Base-by-base conservation (phyloP, 1,284 basidiomycete genomes). In the Ceratobasidium theobromae region DNA sequence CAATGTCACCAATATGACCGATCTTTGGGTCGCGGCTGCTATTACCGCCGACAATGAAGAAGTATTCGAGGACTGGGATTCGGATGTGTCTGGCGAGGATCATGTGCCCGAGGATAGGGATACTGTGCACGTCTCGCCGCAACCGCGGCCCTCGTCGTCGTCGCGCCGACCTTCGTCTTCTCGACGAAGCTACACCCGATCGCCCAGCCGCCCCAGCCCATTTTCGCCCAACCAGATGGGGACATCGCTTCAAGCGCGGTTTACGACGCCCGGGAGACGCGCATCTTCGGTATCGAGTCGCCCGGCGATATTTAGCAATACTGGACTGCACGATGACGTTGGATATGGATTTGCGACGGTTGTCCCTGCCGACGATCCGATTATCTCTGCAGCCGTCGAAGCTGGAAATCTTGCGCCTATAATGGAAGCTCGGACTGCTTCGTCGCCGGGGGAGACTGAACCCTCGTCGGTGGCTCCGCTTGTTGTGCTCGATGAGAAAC, bases 21-120 rank as follows among this genome's bases (percentile, higher is more conserved):
- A 95, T 77, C 79, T 96, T 14, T 96, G 94, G 93, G 90, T 96
- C 67, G 93, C 93, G 9, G 88, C 93, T 23, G 94, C 94, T 2
- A 92, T 94, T 79, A 93, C 92, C 68, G 90, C 86, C 8, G 93
- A 95, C 71, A 90, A 91, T 40, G 73, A 74, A 45, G 72, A 74
- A 25, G 74, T 75, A 8, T 66, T 71, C 35, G 73, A 58, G 21
- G 55, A 58, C 55, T 58, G 55, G 55, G 55, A 70, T 30, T 73
- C 71, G 71, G 89, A 91, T 69, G 85, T 90, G 2, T 88, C 88
- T 70, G 85, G 86, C 72, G 80, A 80, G 43, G 84, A 69, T 33
- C 70, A 71, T 67, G 76, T 75, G 28, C 76, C 76, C 14, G 82
- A 84, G 51, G 32, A 45, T n/a, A 25, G 35, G 62, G 53, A 28